Percentiles rank a stretch among this genome's conserved stretches.
Conservation (phyloP, 1,284 basidiomycete species). For the Calocybe gambosa region DNA sequence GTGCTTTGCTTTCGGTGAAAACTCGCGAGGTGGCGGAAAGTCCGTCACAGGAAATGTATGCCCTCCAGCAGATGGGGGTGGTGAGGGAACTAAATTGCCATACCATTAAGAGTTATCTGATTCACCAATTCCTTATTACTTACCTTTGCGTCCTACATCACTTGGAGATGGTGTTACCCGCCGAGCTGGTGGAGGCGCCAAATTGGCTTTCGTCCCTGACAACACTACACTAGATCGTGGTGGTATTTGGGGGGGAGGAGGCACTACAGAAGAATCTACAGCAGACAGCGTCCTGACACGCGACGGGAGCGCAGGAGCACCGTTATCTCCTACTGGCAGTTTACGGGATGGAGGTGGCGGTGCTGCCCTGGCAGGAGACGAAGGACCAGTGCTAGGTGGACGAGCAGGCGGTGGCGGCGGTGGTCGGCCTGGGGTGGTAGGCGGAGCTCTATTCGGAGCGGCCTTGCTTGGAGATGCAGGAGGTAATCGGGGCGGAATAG, state of each 20-base stretch:
- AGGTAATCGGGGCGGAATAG: constrained; percentile 28
- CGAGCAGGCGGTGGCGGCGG: constrained; percentile 30
- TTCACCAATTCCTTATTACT: not conserved
- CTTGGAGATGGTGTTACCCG: constrained; percentile 10
- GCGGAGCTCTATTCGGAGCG: constrained; percentile 22
- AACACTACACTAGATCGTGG: constrained; percentile 10
- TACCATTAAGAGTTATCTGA: not conserved
- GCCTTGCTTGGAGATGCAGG: not conserved
- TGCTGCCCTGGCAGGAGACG: constrained; percentile 13
- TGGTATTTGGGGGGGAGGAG: constrained; percentile 11
- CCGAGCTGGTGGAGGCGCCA: constrained; percentile 12
- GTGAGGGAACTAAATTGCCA: constrained; percentile 55
- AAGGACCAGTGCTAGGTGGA: constrained; percentile 21
- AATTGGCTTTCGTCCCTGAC: constrained; percentile 2
- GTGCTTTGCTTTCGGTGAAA: constrained; percentile 39
- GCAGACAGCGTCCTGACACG: constrained; percentile 28
- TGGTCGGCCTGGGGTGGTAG: constrained; percentile 29
- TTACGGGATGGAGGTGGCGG: constrained; percentile 35
- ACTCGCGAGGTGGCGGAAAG: constrained; percentile 72
- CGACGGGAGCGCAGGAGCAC: constrained; percentile 23
- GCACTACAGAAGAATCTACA: constrained; percentile 11
- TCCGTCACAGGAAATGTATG: constrained; percentile 67
- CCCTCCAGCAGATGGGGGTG: constrained; percentile 60
- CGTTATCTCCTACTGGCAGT: constrained; percentile 16
- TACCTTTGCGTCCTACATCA: constrained; percentile 22